Evolutionary conservation across 2,329 filamentous ascomycete genomes (phyloP).

Genomic region (Fusarium equiseti): DNA sequence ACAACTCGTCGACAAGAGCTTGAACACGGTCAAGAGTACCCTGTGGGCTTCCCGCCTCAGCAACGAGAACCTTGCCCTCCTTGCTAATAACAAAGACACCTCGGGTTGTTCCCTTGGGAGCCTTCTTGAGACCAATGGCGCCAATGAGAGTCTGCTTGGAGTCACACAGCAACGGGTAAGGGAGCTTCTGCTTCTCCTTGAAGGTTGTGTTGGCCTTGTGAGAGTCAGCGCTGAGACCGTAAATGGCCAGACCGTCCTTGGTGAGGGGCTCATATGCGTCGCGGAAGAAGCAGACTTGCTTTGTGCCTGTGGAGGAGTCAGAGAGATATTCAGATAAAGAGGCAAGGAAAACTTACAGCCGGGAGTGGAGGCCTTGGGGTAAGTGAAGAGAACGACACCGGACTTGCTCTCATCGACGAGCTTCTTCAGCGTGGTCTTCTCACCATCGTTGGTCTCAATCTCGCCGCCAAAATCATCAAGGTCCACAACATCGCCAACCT

Average conservation of each 20-base stretch:
- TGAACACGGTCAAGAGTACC: constrained; percentile 82
- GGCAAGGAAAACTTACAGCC: constrained; percentile 76
- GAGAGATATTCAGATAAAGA: not conserved
- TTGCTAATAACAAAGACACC: constrained; percentile 92
- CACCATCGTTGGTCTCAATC: constrained; percentile 86
- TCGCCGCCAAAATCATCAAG: constrained; percentile 75
- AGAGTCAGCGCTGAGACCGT: constrained; percentile 88
- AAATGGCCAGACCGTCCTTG: constrained; percentile 84
- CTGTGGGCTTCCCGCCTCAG: constrained; percentile 80
- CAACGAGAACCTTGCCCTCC: constrained; percentile 80
- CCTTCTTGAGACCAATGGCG: constrained; percentile 91
- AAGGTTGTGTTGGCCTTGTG: constrained; percentile 94
- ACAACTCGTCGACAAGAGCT: constrained; percentile 70
- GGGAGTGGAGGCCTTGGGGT: constrained; percentile 93
- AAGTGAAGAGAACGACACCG: constrained; percentile 93
- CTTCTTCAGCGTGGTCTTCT: constrained; percentile 81
- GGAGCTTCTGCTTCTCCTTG: constrained; percentile 89
- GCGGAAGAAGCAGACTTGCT: constrained; percentile 92
- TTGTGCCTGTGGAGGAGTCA: constrained; percentile 75
- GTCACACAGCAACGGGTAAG: constrained; percentile 91
- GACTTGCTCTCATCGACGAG: constrained; percentile 85
- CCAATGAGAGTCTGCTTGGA: constrained; percentile 77
- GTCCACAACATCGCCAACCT: constrained; percentile 67
- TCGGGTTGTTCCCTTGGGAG: constrained; percentile 81
- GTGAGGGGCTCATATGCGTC: constrained; percentile 84